phyloP scores from a whole-genome alignment of 2,329 filamentous ascomycete species.

The Trichoderma pleuroti region DNA sequence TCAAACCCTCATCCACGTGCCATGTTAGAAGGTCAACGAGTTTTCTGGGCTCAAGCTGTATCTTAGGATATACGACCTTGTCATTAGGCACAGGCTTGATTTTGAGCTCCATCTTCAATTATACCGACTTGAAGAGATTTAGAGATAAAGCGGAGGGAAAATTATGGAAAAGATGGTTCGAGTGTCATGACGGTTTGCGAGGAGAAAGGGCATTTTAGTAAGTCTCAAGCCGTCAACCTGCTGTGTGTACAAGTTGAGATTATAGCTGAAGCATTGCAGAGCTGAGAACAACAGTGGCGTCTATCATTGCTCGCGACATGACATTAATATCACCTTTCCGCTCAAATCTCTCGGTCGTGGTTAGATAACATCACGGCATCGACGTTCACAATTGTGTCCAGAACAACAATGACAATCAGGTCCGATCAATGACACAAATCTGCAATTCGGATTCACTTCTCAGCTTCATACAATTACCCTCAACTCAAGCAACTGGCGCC shows the following conservation, averaged over 20 bases:
- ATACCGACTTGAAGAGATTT: neutral
- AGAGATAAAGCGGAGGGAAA: neutral
- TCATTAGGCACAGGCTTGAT: neutral
- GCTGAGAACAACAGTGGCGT: neutral
- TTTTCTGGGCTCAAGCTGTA: neutral
- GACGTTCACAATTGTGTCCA: constrained; percentile 46
- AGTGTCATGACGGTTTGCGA: no score
- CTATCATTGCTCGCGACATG: neutral
- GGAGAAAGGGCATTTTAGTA: neutral
- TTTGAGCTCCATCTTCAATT: neutral
- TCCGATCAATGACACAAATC: constrained; percentile 41
- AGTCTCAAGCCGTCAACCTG: neutral
- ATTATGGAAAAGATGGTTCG: no score
- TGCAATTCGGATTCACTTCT: constrained; percentile 50
- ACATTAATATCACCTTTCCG: no score
- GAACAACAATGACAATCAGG: constrained; percentile 30
- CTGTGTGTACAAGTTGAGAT: neutral
- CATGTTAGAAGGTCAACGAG: no score
- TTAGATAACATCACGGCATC: constrained; percentile 60
- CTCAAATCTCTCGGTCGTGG: constrained; percentile 52
- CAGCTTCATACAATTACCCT: constrained; percentile 59
- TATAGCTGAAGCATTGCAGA: neutral
- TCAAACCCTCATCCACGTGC: neutral
- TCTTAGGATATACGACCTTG: neutral
- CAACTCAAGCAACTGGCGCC: constrained; percentile 54